Base-by-base conservation (phyloP, 2,329 filamentous ascomycete genomes). In the Stagonosporopsis vannaccii region DNA sequence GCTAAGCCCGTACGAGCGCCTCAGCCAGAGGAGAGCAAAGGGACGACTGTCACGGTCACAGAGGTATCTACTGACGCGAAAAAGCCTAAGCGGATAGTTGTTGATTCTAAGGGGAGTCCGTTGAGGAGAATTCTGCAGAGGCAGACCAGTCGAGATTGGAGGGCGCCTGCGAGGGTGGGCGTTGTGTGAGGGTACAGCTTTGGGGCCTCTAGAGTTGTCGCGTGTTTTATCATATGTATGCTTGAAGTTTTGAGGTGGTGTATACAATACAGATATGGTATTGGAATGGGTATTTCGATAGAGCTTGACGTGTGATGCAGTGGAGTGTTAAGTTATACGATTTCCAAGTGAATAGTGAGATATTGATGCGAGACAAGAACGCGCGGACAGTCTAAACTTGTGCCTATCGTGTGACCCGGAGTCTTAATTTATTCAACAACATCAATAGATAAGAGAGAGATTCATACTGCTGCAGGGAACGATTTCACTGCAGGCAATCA, bases 31-130 rank as follows among this genome's bases (percentile, higher is more conserved):
- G 32, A 28, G 15, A 17, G 19, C 1, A 5, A 36, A 17, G 20
- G 5, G 17, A 28, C 42, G 1, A 35, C 20, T 4, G 8, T 53
- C 15, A 56, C 35, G 0, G 46, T 56, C 2, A 46, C 41, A 0
- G 42, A 51, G 22, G 4, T 51, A n/a, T 13, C 4, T 13, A 13
- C 4, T 1, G 42, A 47, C 6, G 17, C 30, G 17, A 30, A 32
- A 5, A 37, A 17, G 11, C 30, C 44, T 23, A 43, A 37, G 17
- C 37, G 32, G 1, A 13, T 36, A 4, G 26, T 56, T 2, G 53
- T 51, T 3, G 42, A 56, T 20, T 42, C 41, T 3, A 51, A 56
- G 7, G 42, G 53, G 4, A 43, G 53, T 43, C 53, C 53, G n/a
- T 8, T 56, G 37, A 33, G 39, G 13, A 43, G 53, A 8, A 56